Base-by-base conservation (phyloP, 2,329 filamentous ascomycete species). In the Claviceps humidiphila region DNA sequence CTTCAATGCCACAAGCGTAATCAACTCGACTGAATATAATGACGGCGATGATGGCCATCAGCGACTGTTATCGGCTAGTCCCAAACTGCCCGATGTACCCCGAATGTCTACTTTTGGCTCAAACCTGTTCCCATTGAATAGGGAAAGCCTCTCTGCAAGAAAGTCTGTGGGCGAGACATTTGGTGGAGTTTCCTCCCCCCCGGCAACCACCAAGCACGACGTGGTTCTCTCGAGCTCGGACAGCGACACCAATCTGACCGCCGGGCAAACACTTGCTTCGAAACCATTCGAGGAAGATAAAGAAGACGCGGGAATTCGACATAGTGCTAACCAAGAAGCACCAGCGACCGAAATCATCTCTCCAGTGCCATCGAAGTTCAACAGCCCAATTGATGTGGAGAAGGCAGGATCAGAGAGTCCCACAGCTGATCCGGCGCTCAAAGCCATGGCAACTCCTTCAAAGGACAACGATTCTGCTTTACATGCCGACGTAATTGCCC, bases 41-140 rank as follows among this genome's bases (percentile, higher is more conserved):
- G 50, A 37, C 13, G 43, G 43, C 20, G 14, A 47, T 17, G 51
- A 14, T 4, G 42, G 45, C n/a, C 13, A 47, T 41, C 56, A 59
- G 7, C 53, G 57, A 2, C 60, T 58, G 7, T 66, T 68, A 41
- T 80, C 77, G 1, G 70, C 69, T 1, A 81, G 79, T 55, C 80
- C 78, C 0, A 74, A 77, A 56, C 68, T 84, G 17, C 81, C 80
- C 9, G 71, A 78, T 55, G 59, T 84, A 3, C 69, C 72, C 13
- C 76, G 80, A 26, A 69, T 83, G 68, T 84, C 81, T 43, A 71
- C 71, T 1, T 84, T 84, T 60, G 78, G 78, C 1, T 68, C 76
- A 43, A 78, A 81, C 53, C 69, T 83, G 44, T 81, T 82, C 55
- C 71, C 72, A 5, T 57, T 60, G 2, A 44, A 41, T 9, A 38